Percentiles rank a stretch among this genome's conserved stretches.
Evolutionary conservation across 2,329 filamentous ascomycete genomes (phyloP).

Genomic region (Escovopsis sp.): DNA sequence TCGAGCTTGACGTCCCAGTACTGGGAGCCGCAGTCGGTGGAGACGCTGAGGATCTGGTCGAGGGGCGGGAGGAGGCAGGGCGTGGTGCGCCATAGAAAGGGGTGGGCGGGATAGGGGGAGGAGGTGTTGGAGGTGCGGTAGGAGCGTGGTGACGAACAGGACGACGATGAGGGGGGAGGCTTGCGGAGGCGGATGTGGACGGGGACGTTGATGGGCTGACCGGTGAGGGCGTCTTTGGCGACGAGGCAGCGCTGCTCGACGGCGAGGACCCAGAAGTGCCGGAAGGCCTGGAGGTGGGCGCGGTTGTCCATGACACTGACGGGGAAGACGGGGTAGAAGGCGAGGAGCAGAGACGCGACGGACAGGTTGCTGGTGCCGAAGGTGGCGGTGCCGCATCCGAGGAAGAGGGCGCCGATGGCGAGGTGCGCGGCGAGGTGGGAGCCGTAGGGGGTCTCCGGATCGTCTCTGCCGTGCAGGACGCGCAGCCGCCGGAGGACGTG

Average conservation of each 20-base stretch:
- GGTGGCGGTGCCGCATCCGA: constrained; percentile 84
- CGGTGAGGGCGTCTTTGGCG: constrained; percentile 71
- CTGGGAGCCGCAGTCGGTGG: constrained; percentile 42
- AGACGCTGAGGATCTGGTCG: constrained; percentile 42
- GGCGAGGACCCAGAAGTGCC: constrained; percentile 93
- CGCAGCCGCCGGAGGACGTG: constrained; percentile 71
- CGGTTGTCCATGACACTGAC: constrained; percentile 82
- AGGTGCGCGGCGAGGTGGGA: constrained; percentile 88
- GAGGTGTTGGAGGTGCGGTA: too few species aligned
- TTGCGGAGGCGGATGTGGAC: constrained; percentile 46
- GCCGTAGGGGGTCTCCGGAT: constrained; percentile 74
- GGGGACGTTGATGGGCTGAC: constrained; percentile 60
- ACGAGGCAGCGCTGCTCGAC: constrained; percentile 81
- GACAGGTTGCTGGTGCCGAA: constrained; percentile 81
- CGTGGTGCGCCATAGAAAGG: constrained; percentile 19
- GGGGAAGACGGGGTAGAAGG: constrained; percentile 91
- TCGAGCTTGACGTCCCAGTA: constrained; percentile 77
- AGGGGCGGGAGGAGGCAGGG: constrained; percentile 51
- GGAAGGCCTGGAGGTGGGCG: constrained; percentile 87
- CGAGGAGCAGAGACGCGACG: constrained; percentile 69
- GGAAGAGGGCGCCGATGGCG: constrained; percentile 77
- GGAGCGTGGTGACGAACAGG: constrained; percentile 25
- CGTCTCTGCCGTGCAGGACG: constrained; percentile 73
- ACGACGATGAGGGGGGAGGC: constrained; percentile 21
- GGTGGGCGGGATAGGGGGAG: too few species aligned